phyloP scores from a whole-genome alignment of 2,329 filamentous ascomycete genomes.

The Fusarium burgessii region DNA sequence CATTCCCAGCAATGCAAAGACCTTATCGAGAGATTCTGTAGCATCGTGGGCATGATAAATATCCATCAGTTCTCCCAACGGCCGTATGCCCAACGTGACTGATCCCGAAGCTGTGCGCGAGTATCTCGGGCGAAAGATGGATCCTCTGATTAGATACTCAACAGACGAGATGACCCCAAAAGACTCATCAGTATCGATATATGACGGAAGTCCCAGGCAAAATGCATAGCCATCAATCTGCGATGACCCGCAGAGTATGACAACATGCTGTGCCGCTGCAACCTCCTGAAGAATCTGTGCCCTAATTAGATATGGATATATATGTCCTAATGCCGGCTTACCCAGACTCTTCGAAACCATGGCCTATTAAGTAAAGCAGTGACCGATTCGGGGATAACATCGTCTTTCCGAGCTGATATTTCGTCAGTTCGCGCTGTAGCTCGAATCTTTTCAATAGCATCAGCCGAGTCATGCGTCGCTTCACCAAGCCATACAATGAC shows the following conservation, averaged over 20 bases:
- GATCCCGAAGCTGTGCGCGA: background rate
- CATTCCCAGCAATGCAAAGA: background rate
- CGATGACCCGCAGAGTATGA: background rate
- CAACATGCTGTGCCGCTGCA: background rate
- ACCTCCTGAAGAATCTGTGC: background rate
- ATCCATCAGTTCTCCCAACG: background rate
- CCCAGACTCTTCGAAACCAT: background rate
- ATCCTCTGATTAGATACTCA: background rate
- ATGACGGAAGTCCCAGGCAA: background rate
- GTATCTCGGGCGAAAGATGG: background rate
- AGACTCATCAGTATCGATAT: background rate
- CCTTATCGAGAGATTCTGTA: background rate
- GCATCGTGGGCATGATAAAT: background rate
- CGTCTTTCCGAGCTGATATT: background rate
- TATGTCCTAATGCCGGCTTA: background rate
- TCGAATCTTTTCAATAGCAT: background rate
- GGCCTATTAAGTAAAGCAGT: background rate
- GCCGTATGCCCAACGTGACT: background rate
- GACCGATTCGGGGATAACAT: background rate
- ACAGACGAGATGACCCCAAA: background rate
- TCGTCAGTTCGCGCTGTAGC: background rate
- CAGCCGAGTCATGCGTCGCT: background rate
- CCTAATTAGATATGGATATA: background rate
- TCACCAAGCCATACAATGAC: background rate
- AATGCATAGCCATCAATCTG: background rate